Base-by-base conservation (phyloP, 768 basidiomycete species). In the Rhizopogon roseolus region DNA sequence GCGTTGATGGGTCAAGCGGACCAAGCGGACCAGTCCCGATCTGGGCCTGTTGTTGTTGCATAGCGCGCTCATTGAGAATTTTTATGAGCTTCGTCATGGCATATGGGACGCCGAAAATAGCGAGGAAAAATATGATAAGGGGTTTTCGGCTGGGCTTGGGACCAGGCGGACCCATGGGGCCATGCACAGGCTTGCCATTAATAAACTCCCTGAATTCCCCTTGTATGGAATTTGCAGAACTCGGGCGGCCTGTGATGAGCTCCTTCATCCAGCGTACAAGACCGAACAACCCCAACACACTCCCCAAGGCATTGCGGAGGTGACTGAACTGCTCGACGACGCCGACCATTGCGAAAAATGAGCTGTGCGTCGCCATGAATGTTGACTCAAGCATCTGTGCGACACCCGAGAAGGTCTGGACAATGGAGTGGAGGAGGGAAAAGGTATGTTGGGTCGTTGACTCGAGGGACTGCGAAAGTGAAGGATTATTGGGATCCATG, bases 381-480 rank as follows among this genome's bases (percentile, higher is more conserved):
- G 96, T 98, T 34, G 84, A 87, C 69, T 98, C 96, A 65, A 99
- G 86, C 85, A 99, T 95, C 68, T 98, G 96, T 0, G 96, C 88
- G 57, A 99, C 86, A 22, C 95, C 95, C 0, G 85, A 79, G 71
- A 98, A 96, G 4, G 95, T 97, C 62, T 93, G 90, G 42, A 99
- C 96, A 66, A 99, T 88, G 10, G 90, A 91, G 61, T 98, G 94
- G 28, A 99, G 77, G 53, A 99, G 85, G 28, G 88, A 80, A 64
- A 99, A 99, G 3, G 96, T 98, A 53, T 90, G 87, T 51, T 90
- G 87, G 1, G 96, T 99, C 9, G 91, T 89, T 6, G 83, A 68
- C 72, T 97, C 93, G 56, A 98, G 86, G 0, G 90, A 85, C 64
- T 94, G 92, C 0, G 93, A 86, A 54, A 98, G 84, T 5, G 84